These are phyloP conservation scores for Candida yuanshanica DNA, from an alignment of 805 yeast species.

Conservation along the genomic window DNA sequence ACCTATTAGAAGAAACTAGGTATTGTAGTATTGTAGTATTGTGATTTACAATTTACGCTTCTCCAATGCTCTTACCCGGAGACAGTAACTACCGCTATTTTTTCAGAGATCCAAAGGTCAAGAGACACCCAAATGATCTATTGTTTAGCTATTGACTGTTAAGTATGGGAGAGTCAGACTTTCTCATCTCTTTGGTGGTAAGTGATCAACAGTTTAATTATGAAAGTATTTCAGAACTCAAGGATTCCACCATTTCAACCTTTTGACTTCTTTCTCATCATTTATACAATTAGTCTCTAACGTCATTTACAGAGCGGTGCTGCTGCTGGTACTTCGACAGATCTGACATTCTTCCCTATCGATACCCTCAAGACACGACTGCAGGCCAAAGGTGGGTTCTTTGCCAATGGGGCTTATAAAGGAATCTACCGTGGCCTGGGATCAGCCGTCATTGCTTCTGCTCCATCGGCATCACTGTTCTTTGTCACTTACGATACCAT, in stretches of 20 bases:
- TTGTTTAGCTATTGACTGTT: no score
- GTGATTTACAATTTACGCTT: no score
- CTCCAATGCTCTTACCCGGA: no score
- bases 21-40: no score
- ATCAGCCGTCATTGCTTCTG: conserved; percentile 88
- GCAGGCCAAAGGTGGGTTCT: conserved; percentile 94
- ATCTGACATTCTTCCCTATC: conserved; percentile 90
- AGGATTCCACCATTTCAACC: not conserved
- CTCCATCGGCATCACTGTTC: conserved; percentile 79
- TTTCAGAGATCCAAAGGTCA: not conserved
- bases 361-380: conserved; percentile 92
- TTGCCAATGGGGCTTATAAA: conserved; percentile 84
- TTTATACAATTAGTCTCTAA: no score
- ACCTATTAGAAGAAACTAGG: no score
- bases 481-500: conserved; percentile 79
- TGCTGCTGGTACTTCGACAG: conserved; percentile 95
- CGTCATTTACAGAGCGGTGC: conserved; percentile 69
- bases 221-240: no score
- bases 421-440: conserved; percentile 93
- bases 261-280: not conserved
- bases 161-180: conserved; percentile 13
- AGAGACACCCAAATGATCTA: no score
- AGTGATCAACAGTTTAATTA: conserved; percentile 2
- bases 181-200: conserved; percentile 20
- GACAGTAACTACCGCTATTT: no score